A percentile compares a stretch with the other conserved stretches of the same genome.
Evolutionary conservation across 1,139 yeast genomes (phyloP).

Genomic region (Suhomyces kunorum): DNA sequence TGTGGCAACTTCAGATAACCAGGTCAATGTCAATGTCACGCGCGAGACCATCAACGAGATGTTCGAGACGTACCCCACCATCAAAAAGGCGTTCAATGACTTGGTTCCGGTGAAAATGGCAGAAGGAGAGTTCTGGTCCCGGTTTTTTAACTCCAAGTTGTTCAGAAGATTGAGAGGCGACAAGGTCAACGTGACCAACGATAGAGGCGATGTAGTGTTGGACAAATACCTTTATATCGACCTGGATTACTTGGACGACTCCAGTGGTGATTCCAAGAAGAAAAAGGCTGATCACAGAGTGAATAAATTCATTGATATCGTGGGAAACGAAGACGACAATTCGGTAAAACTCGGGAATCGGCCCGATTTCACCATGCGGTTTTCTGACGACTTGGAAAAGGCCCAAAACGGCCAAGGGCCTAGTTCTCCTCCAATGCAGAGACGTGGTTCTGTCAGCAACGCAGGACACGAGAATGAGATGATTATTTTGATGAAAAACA

Average conservation of each 20-base stretch:
- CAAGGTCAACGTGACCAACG: slow-evolving; percentile 64
- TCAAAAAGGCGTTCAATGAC: slow-evolving; percentile 86
- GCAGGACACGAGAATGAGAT: slow-evolving; percentile 58
- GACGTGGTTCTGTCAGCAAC: slow-evolving; percentile 5
- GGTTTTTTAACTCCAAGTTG: slow-evolving; percentile 86
- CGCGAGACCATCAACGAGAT: slow-evolving; percentile 88
- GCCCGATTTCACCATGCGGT: slow-evolving; percentile 90
- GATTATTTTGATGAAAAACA: slow-evolving; percentile 75
- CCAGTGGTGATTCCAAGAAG: slow-evolving; percentile 17
- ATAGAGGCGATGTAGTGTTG: slow-evolving; percentile 79
- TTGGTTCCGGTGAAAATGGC: slow-evolving; percentile 77
- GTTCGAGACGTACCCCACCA: slow-evolving; percentile 89
- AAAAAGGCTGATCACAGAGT: slow-evolving; percentile 26
- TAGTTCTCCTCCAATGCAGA: slow-evolving; percentile 1
- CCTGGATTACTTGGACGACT: slow-evolving; percentile 44
- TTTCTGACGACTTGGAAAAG: slow-evolving; percentile 40
- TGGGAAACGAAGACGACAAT: slow-evolving; percentile 80
- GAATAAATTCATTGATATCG: slow-evolving; percentile 67
- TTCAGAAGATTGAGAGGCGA: slow-evolving; percentile 91
- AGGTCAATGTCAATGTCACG: slow-evolving; percentile 89
- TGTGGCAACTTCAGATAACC: slow-evolving; percentile 84
- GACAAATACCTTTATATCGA: slow-evolving; percentile 78
- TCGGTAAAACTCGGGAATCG: slow-evolving; percentile 74
- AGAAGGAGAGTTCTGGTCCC: slow-evolving; percentile 96
- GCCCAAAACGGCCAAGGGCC: background rate